A percentile compares a stretch with the other conserved stretches of the same genome.
phyloP scores from a whole-genome alignment of 176 grass and related monocot species.

The Canna indica region DNA sequence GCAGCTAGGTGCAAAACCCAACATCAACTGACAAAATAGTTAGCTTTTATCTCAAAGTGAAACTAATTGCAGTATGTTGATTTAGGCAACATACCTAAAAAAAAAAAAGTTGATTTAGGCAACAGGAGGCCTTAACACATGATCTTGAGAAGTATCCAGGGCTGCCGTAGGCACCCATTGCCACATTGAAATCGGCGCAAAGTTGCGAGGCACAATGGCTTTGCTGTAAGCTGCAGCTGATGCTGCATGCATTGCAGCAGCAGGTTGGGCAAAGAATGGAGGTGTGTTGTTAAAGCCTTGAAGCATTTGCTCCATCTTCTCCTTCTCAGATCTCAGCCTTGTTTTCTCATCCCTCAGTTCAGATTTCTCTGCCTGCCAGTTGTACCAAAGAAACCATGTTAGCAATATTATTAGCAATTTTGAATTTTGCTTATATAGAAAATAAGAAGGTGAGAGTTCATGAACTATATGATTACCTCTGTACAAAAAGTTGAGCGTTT shows the following conservation, averaged over 20 bases:
- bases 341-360: conserved; percentile 4
- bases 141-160: conserved; percentile 1
- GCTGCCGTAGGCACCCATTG: background rate
- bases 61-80: too few relatives aligned
- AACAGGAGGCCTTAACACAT: background rate
- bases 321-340: background rate
- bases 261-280: background rate
- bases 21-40: too few relatives aligned
- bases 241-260: background rate
- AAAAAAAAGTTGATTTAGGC: background rate
- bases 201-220: background rate
- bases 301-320: background rate
- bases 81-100: too few relatives aligned
- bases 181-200: background rate
- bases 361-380: conserved; percentile 2
- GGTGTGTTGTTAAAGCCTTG: background rate
- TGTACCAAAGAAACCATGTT: too few relatives aligned
- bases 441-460: too few relatives aligned
- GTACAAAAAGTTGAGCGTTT: too few relatives aligned
- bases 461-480: too few relatives aligned
- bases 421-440: too few relatives aligned
- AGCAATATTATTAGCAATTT: too few relatives aligned
- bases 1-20: background rate
- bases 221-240: background rate
- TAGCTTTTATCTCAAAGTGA: too few relatives aligned